Conservation (phyloP, 106 monocot species). For the Dioscorea dumetorum region DNA sequence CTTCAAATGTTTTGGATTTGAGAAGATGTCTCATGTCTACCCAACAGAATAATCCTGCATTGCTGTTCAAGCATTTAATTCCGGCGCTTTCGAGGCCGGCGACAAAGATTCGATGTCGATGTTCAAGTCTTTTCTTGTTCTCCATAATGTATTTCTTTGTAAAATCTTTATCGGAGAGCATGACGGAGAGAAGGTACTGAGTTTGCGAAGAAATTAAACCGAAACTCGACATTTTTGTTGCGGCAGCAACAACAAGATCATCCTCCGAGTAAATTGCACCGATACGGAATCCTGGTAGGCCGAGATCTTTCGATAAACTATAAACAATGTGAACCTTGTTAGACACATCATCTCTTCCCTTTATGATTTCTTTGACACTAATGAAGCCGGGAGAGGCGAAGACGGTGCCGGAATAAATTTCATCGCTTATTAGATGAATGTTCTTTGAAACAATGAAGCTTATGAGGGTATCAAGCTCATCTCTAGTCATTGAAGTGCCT, state of each 20-base stretch:
- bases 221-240: constrained; percentile 95
- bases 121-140: constrained; percentile 50
- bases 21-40: constrained; percentile 78
- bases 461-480: constrained; percentile 34
- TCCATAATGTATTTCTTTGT: constrained; percentile 39
- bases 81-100: constrained; percentile 35
- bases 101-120: constrained; percentile 39
- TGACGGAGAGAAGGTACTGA: constrained; percentile 59
- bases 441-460: constrained; percentile 28
- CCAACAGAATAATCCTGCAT: constrained; percentile 84
- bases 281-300: constrained; percentile 80
- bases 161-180: constrained; percentile 66
- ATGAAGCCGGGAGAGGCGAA: constrained; percentile 39
- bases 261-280: constrained; percentile 80
- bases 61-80: constrained; percentile 54
- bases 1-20: constrained; percentile 21
- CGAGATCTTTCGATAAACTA: constrained; percentile 90
- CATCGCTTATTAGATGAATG: constrained; percentile 65
- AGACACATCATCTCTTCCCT: constrained; percentile 3
- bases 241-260: constrained; percentile 42
- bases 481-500: constrained; percentile 33
- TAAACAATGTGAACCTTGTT: constrained; percentile 64
- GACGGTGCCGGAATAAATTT: constrained; percentile 64
- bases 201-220: constrained; percentile 83
- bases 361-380: constrained; percentile 34